A percentile compares a stretch with the other conserved stretches of the same genome.
phyloP scores from a whole-genome alignment of 305 asterid genomes.

The Fraxinus sp. region DNA sequence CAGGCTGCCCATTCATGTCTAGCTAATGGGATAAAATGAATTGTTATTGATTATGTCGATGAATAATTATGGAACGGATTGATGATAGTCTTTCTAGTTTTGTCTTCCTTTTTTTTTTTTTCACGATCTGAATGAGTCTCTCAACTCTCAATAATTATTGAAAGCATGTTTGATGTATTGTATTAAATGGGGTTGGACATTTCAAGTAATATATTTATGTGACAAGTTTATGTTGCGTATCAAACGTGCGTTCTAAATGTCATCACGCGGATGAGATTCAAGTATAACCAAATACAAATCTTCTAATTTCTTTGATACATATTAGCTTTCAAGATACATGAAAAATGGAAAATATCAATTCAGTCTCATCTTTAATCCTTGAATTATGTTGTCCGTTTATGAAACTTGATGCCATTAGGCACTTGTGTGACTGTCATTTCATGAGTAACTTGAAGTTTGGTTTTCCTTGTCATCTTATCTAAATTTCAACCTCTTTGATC shows the following conservation, averaged over 20 bases:
- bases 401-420: no score
- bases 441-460: no score
- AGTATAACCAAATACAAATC: neutral
- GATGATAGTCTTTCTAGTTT: neutral
- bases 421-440: no score
- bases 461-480: no score
- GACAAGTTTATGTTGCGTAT: no score
- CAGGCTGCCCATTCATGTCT: constrained; percentile 55
- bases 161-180: neutral
- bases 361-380: neutral
- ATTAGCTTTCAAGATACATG: no score
- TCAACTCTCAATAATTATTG: neutral
- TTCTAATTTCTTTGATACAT: no score
- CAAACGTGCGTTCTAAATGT: neutral
- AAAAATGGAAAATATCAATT: no score
- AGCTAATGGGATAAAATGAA: neutral
- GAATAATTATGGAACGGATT: neutral
- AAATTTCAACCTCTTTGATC: no score
- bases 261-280: neutral
- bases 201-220: neutral
- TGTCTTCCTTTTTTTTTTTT: neutral
- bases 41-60: neutral
- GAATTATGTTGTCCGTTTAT: no score
- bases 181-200: neutral
- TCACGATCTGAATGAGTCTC: neutral